Evolutionary conservation across 441 rosid genomes (phyloP).

Genomic region (Erodium trifolium): DNA sequence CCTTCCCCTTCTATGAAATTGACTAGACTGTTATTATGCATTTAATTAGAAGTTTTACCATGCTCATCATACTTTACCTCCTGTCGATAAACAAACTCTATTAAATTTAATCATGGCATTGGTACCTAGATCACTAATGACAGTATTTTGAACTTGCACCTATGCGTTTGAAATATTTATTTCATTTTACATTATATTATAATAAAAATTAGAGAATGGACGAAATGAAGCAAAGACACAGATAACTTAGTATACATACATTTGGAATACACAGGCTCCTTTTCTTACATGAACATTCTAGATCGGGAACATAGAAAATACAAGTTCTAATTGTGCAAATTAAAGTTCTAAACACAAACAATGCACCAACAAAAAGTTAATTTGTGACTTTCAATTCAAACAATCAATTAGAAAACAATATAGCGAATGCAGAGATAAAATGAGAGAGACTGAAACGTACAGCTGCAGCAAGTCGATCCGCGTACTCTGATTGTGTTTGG

Average conservation of each 20-base stretch:
- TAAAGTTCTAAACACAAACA: background rate
- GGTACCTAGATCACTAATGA: too few species aligned
- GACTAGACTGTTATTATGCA: background rate
- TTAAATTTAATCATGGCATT: too few species aligned
- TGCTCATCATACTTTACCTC: too few species aligned
- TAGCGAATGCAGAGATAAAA: background rate
- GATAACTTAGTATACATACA: background rate
- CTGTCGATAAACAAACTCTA: too few species aligned
- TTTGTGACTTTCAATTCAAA: background rate
- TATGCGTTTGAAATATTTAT: background rate
- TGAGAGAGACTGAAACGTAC: constrained; percentile 29
- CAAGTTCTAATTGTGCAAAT: background rate
- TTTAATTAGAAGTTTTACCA: too few species aligned
- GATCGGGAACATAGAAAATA: background rate
- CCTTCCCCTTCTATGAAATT: background rate
- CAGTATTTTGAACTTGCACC: background rate
- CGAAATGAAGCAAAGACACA: background rate
- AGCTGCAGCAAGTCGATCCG: constrained; percentile 73
- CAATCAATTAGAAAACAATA: constrained; percentile 7
- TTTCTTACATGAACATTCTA: background rate
- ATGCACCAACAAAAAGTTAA: background rate
- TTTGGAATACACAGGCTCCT: background rate
- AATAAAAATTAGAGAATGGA: too few species aligned
- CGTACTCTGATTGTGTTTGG: constrained; percentile 68
- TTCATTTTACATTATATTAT: background rate